Percentiles rank a stretch among this genome's conserved stretches.
Conservation (phyloP, 2,329 filamentous ascomycete species). For the Trichophyton mentagrophytes region DNA sequence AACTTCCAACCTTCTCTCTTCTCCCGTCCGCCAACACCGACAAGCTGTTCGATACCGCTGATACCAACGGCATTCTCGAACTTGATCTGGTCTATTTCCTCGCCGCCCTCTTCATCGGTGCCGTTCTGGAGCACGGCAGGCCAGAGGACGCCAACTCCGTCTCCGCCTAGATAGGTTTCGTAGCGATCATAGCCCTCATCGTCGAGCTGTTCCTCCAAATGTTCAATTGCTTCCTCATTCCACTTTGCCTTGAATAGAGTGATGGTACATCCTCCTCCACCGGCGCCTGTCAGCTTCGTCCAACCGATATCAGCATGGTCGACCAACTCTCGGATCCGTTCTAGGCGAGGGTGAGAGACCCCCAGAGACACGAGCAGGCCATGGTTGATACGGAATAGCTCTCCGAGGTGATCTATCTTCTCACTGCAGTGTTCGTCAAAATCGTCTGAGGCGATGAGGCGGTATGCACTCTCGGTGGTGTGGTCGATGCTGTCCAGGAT, state of each 20-base stretch:
- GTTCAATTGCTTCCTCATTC: constrained; percentile 42
- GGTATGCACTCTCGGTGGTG: constrained; percentile 44
- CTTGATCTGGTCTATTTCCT: constrained; percentile 84
- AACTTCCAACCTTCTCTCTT: constrained; percentile 76
- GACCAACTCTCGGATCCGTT: constrained; percentile 80
- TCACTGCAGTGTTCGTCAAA: constrained; percentile 44
- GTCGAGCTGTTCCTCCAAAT: constrained; percentile 53
- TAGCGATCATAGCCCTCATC: constrained; percentile 71
- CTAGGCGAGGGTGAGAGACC: constrained; percentile 85
- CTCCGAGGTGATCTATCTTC: constrained; percentile 61
- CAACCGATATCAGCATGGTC: constrained; percentile 84
- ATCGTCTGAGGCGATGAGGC: constrained; percentile 44
- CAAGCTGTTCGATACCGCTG: constrained; percentile 73
- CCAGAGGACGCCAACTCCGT: constrained; percentile 88
- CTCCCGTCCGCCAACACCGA: constrained; percentile 61
- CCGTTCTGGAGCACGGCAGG: constrained; percentile 82
- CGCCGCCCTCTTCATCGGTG: constrained; percentile 64
- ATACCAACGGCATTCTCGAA: constrained; percentile 74
- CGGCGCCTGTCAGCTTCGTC: constrained; percentile 94
- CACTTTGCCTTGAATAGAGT: constrained; percentile 65
- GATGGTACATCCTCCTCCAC: constrained; percentile 91
- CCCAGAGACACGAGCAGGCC: constrained; percentile 81
- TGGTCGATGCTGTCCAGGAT: constrained; percentile 76
- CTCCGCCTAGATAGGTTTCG: constrained; percentile 77
- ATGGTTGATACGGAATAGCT: constrained; percentile 88